Evolutionary conservation across 805 yeast genomes (phyloP).

Genomic region (Suhomyces kilbournensis): DNA sequence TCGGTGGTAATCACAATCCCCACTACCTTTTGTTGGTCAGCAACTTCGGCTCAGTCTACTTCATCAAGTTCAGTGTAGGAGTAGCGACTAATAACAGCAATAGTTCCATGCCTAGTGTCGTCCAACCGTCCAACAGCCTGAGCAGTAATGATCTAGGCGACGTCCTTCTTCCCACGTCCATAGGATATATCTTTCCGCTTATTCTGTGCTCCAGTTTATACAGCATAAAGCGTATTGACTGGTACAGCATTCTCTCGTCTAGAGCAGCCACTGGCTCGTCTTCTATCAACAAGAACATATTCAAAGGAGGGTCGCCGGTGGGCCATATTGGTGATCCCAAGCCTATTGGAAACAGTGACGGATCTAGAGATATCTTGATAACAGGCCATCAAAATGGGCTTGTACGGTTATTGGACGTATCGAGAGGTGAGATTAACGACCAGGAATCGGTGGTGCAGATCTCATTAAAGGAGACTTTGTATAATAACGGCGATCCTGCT

Average conservation of each 20-base stretch:
- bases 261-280: slow-evolving; percentile 35
- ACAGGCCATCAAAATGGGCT: slow-evolving; percentile 88
- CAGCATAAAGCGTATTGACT: slow-evolving; percentile 56
- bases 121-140: slow-evolving; percentile 1
- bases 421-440: slow-evolving; percentile 58
- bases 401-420: slow-evolving; percentile 79
- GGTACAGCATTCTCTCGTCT: slow-evolving; percentile 70
- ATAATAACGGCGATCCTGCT: slow-evolving; percentile 24
- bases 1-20: slow-evolving; percentile 79
- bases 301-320: slow-evolving; percentile 81
- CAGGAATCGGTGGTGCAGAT: slow-evolving; percentile 31
- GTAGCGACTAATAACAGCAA: neutral
- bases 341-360: slow-evolving; percentile 34
- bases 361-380: slow-evolving; percentile 52
- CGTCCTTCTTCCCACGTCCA: slow-evolving; percentile 70
- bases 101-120: slow-evolving; percentile 2
- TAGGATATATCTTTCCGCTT: slow-evolving; percentile 76
- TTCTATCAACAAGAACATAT: slow-evolving; percentile 43
- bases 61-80: slow-evolving; percentile 41
- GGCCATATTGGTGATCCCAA: slow-evolving; percentile 19
- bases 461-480: slow-evolving; percentile 32
- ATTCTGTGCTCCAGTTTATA: slow-evolving; percentile 54
- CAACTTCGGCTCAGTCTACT: slow-evolving; percentile 62
- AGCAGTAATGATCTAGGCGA: slow-evolving; percentile 22
- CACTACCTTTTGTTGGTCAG: slow-evolving; percentile 54